phyloP scores from a whole-genome alignment of 495 filamentous ascomycete genomes.

The Aspergillus hancockii region DNA sequence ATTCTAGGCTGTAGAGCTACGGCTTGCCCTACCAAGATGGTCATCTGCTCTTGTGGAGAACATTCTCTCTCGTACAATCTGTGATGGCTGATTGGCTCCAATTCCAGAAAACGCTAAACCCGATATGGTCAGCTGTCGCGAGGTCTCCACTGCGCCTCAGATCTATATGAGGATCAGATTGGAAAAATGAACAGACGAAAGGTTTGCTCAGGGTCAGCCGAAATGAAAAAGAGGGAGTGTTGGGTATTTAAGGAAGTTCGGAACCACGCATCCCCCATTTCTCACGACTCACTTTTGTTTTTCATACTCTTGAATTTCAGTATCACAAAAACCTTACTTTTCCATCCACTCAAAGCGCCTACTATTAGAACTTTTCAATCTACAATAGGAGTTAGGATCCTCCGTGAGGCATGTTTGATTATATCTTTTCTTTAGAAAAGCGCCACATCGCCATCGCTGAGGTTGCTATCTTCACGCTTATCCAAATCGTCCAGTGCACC shows the following conservation, averaged over 20 bases:
- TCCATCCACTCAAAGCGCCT: background rate
- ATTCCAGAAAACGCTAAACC: conserved; percentile 26
- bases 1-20: too few species aligned
- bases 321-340: background rate
- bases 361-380: background rate
- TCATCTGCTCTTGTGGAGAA: too few species aligned
- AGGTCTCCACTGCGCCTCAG: conserved; percentile 21
- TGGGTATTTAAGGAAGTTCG: background rate
- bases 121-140: conserved; percentile 34
- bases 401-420: conserved; percentile 2
- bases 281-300: too few species aligned
- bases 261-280: background rate
- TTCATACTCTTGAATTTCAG: background rate
- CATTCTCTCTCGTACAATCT: too few species aligned
- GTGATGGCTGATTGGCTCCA: background rate
- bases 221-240: background rate
- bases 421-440: conserved; percentile 20
- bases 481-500: conserved; percentile 25
- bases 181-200: conserved; percentile 1
- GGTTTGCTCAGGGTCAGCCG: background rate
- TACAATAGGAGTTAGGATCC: background rate
- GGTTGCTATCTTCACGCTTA: conserved; percentile 28
- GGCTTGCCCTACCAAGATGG: too few species aligned
- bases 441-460: conserved; percentile 32
- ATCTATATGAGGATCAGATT: conserved; percentile 11